Conservation (phyloP, 371 early-diverging fungal genomes). For the Massospora cicadina region DNA sequence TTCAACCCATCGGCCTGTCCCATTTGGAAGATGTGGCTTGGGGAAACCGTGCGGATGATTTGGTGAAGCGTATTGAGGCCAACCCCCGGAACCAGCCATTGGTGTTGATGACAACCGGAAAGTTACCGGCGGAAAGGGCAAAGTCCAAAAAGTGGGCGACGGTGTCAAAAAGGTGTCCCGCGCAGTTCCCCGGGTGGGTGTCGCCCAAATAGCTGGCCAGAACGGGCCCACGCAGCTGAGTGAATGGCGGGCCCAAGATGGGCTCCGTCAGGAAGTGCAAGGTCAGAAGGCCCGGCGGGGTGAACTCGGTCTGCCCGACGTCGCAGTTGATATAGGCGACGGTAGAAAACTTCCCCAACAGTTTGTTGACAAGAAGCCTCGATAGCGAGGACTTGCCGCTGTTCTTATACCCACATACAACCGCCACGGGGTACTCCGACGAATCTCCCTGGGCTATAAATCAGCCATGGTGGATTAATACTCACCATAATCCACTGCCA, state of each 20-base stretch:
- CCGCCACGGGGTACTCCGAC: neutral
- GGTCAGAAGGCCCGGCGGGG: slow-evolving; percentile 49
- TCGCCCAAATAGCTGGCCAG: slow-evolving; percentile 47
- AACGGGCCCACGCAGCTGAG: slow-evolving; percentile 37
- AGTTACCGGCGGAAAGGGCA: slow-evolving; percentile 13
- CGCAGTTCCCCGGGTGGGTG: slow-evolving; percentile 36
- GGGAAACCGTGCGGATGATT: slow-evolving; percentile 1
- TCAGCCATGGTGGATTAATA: neutral
- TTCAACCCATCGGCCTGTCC: slow-evolving; percentile 6
- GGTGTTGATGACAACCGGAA: slow-evolving; percentile 65
- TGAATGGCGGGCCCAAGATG: slow-evolving; percentile 55
- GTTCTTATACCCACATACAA: slow-evolving; percentile 48
- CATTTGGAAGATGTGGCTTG: slow-evolving; percentile 15
- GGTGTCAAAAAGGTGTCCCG: slow-evolving; percentile 36
- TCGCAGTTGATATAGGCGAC: slow-evolving; percentile 68
- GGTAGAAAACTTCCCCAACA: slow-evolving; percentile 27
- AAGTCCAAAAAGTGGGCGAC: slow-evolving; percentile 10
- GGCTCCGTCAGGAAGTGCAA: slow-evolving; percentile 42
- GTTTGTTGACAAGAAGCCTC: slow-evolving; percentile 36
- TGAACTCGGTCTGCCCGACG: slow-evolving; percentile 63
- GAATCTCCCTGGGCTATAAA: neutral
- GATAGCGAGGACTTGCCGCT: slow-evolving; percentile 65
- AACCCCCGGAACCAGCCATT: slow-evolving; percentile 49
- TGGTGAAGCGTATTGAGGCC: slow-evolving; percentile 10
- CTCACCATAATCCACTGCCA: neutral